phyloP scores from a whole-genome alignment of 805 yeast genomes.

The Zygotorulaspora sp. region DNA sequence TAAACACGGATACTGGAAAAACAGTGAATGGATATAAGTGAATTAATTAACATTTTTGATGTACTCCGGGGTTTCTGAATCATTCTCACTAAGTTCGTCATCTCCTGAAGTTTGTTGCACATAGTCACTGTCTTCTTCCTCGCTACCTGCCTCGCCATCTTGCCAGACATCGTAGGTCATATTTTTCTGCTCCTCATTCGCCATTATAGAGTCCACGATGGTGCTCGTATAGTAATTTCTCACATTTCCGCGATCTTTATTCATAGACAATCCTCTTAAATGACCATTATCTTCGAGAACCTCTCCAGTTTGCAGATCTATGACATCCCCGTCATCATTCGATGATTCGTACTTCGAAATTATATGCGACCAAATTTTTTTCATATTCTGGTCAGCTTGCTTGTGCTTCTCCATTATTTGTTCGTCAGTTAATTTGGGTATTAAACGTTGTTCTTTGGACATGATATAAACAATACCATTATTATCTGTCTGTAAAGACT shows the following conservation, averaged over 20 bases:
- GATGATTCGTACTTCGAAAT: conserved; percentile 50
- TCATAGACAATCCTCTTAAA: conserved; percentile 42
- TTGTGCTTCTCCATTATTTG: conserved; percentile 34
- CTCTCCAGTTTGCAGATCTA: conserved; percentile 62
- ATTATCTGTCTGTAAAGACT: conserved; percentile 2
- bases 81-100: conserved; percentile 1
- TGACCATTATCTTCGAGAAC: conserved; percentile 69
- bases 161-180: conserved; percentile 16
- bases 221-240: conserved; percentile 24
- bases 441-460: conserved; percentile 32
- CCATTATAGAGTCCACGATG: conserved; percentile 21
- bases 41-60: no score
- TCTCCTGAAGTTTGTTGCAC: conserved; percentile 11
- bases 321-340: conserved; percentile 53
- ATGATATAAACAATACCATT: conserved; percentile 26
- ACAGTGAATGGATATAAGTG: no score
- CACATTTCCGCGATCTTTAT: conserved; percentile 14
- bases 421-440: conserved; percentile 34
- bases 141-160: conserved; percentile 13
- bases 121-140: conserved; percentile 8
- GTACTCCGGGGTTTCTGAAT: neutral
- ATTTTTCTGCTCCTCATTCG: conserved; percentile 11
- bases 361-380: conserved; percentile 47
- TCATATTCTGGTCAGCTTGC: conserved; percentile 35
- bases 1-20: no score